A percentile compares a stretch with the other conserved stretches of the same genome.
Evolutionary conservation across 2,329 filamentous ascomycete species (phyloP).

Genomic region (Tolypocladium nubicola): DNA sequence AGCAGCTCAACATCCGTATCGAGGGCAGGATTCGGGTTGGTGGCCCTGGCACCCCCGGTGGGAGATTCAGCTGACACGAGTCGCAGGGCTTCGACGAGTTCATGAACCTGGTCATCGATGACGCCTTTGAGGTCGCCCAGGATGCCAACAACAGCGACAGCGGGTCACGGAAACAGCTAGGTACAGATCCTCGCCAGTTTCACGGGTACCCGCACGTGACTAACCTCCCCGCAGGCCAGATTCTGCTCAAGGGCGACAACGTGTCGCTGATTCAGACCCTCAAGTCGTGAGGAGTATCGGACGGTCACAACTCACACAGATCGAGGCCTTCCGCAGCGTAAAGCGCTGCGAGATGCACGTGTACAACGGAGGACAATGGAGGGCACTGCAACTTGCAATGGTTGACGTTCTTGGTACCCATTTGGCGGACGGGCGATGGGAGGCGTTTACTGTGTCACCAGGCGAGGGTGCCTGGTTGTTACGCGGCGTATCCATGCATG

Average conservation of each 20-base stretch:
- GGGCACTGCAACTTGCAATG: neutral
- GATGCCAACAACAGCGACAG: conserved; percentile 67
- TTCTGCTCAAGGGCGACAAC: conserved; percentile 80
- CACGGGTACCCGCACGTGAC: neutral
- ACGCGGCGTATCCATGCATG: conserved; percentile 2
- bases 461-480: neutral
- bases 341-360: neutral
- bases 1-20: conserved; percentile 87
- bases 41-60: conserved; percentile 3
- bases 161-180: conserved; percentile 68
- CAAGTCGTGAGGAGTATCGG: conserved; percentile 7
- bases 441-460: conserved; percentile 2
- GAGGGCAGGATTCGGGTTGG: conserved; percentile 90
- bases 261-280: conserved; percentile 66
- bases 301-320: neutral
- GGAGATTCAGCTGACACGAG: neutral
- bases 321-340: neutral
- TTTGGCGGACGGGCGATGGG: neutral
- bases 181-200: conserved; percentile 34
- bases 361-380: neutral
- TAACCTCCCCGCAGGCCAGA: conserved; percentile 54
- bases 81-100: conserved; percentile 92
- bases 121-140: conserved; percentile 85
- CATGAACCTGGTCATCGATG: conserved; percentile 96
- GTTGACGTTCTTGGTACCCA: neutral